A percentile compares a stretch with the other conserved stretches of the same genome.
These are phyloP conservation scores for Gossypium schwendimanii DNA, from an alignment of 441 rosid genomes.

Conservation along the genomic window DNA sequence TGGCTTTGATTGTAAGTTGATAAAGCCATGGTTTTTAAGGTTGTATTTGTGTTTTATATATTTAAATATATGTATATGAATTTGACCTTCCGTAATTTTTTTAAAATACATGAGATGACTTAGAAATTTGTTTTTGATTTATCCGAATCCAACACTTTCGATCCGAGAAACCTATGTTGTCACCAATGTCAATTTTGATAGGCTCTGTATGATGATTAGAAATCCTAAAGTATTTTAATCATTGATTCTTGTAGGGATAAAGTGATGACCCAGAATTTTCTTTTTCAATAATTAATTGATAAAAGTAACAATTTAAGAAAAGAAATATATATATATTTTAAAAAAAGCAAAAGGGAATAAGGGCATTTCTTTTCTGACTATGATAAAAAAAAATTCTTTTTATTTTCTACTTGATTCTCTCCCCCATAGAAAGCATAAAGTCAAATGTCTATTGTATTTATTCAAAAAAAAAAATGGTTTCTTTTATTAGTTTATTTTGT, in stretches of 20 bases:
- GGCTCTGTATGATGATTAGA: not conserved
- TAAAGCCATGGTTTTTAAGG: not conserved
- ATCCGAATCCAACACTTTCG: too few species aligned
- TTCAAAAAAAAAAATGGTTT: not conserved
- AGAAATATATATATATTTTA: not conserved
- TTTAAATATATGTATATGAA: too few species aligned
- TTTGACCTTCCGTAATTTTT: too few species aligned
- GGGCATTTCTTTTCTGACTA: not conserved
- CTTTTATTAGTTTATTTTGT: not conserved
- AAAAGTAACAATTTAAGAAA: not conserved
- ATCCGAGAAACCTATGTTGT: not conserved
- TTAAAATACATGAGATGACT: too few species aligned
- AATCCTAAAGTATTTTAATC: not conserved
- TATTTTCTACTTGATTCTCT: not conserved
- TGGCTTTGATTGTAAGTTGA: not conserved
- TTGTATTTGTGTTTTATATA: too few species aligned
- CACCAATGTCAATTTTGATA: not conserved
- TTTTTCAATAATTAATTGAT: slow-evolving; percentile 4
- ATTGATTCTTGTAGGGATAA: slow-evolving; percentile 12
- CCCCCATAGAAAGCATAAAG: not conserved
- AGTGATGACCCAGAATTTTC: slow-evolving; percentile 3
- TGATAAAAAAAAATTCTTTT: not conserved
- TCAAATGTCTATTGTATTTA: not conserved
- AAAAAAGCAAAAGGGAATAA: not conserved
- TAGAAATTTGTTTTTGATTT: too few species aligned